These are phyloP conservation scores for Ilyonectria robusta DNA, from an alignment of 2,329 filamentous ascomycete genomes.

Conservation along the genomic window DNA sequence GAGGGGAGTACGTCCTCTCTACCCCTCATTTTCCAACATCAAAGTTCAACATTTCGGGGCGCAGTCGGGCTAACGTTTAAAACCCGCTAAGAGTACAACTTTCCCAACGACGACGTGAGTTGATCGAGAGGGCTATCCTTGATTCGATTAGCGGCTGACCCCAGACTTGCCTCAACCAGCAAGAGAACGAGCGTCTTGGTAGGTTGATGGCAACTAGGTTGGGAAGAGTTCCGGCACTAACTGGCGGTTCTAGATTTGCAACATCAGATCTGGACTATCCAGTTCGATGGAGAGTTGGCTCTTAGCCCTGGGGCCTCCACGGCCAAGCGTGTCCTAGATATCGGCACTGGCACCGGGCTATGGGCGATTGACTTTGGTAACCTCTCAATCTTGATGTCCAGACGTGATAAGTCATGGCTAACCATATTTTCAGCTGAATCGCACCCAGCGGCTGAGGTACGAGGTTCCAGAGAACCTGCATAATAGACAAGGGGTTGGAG, in stretches of 20 bases:
- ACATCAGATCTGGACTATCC: slow-evolving; percentile 35
- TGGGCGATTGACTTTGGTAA: slow-evolving; percentile 47
- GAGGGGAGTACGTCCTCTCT: slow-evolving; percentile 41
- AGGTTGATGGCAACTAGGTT: background rate
- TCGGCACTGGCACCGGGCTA: slow-evolving; percentile 46
- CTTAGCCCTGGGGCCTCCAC: slow-evolving; percentile 27
- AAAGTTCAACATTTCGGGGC: background rate
- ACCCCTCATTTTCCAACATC: background rate
- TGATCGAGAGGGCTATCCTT: background rate
- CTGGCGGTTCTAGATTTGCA: slow-evolving; percentile 27
- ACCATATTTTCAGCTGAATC: slow-evolving; percentile 29
- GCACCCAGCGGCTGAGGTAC: slow-evolving; percentile 32
- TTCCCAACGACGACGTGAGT: slow-evolving; percentile 41
- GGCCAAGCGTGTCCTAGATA: slow-evolving; percentile 45
- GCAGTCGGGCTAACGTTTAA: slow-evolving; percentile 3
- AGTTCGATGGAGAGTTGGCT: slow-evolving; percentile 32
- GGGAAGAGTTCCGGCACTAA: background rate
- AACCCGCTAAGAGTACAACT: slow-evolving; percentile 39
- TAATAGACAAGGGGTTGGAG: background rate
- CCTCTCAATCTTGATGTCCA: background rate
- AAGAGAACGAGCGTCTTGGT: slow-evolving; percentile 38
- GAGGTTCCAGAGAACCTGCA: background rate
- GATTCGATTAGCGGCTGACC: background rate
- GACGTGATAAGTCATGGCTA: background rate
- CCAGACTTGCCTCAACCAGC: slow-evolving; percentile 13